Base-by-base conservation (phyloP, 2,329 filamentous ascomycete species). In the Fusarium lateritium region DNA sequence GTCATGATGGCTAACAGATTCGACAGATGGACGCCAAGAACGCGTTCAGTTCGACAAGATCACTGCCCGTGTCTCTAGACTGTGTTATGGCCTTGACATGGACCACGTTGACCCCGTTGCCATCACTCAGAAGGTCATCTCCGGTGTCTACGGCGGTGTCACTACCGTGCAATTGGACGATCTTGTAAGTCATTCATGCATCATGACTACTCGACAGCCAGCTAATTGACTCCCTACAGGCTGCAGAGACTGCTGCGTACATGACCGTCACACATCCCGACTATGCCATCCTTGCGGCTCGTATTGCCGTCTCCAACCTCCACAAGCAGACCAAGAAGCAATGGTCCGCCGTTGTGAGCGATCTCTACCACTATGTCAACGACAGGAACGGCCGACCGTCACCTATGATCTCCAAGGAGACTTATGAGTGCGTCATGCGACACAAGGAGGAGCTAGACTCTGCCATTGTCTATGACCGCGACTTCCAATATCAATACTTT, bases 301-400 rank as follows among this genome's bases (percentile, higher is more conserved):
- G 96, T 83, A 98, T 99, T 79, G 96, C 96, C 74, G 96, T 99
- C 56, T 99, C 96, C 78, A 99, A 99, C 85, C 92, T 99, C 63
- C 96, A 99, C 91, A 99, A 99, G 85, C 96, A 99, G 88, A 99
- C 96, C 71, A 98, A 98, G 89, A 99, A 99, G 88, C 95, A 98
- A 80, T 99, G 97, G 86, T 98, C 96, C n/a, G 86, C 93, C 50
- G 96, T 99, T 63, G 88, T 99, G 75, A 91, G 89, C 75, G 96
- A 99, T 77, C 89, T 99, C 42, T 98, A 95, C 84, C 88, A 96
- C 85, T 99, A 98, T 81, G 85, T 97, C 82, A 99, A 99, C 85
- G 94, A 95, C 67, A 97, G 93, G 84, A 99, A 97, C 82, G 84
- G 85, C 68, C 91, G 86, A 73, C 79, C 86, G 9, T 95, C 94